phyloP scores from a whole-genome alignment of 2,329 filamentous ascomycete species.

The Raffaelea ambrosiae region DNA sequence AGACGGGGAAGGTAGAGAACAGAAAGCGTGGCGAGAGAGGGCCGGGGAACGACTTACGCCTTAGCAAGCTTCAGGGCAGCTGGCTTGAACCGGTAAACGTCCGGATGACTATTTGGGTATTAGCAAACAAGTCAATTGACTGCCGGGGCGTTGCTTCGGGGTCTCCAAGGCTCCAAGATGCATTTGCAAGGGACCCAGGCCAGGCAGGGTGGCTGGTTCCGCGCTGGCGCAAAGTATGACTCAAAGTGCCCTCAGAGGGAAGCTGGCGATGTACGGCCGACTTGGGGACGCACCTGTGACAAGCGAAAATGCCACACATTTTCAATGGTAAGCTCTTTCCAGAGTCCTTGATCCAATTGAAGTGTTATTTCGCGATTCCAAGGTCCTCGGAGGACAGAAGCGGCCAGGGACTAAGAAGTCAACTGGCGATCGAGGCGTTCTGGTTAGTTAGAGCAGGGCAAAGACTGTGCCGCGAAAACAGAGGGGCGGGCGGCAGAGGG shows the following conservation, averaged over 20 bases:
- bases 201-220: constrained; percentile 19
- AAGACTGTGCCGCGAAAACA: too few species aligned
- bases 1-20: constrained; percentile 10
- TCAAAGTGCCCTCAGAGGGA: constrained; percentile 25
- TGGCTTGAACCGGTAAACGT: constrained; percentile 94
- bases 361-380: not conserved
- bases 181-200: constrained; percentile 6
- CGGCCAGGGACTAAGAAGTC: not conserved
- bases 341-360: not conserved
- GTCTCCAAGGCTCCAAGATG: not conserved
- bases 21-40: constrained; percentile 12
- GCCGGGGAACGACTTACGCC: constrained; percentile 54
- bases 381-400: not conserved
- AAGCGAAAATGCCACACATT: constrained; percentile 98
- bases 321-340: constrained; percentile 11
- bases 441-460: too few species aligned
- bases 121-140: constrained; percentile 7
- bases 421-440: too few species aligned
- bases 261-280: constrained; percentile 5
- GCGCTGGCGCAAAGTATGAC: constrained; percentile 16
- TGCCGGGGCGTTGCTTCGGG: not conserved
- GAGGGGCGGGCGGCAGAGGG: too few species aligned
- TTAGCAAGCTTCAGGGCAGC: constrained; percentile 89
- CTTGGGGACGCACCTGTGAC: constrained; percentile 62
- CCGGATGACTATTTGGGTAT: constrained; percentile 58